Evolutionary conservation across 108 stramenopile genomes (phyloP), one percentile per base, ranked within the genome.

Genomic region (Skeletonema costatum): DNA sequence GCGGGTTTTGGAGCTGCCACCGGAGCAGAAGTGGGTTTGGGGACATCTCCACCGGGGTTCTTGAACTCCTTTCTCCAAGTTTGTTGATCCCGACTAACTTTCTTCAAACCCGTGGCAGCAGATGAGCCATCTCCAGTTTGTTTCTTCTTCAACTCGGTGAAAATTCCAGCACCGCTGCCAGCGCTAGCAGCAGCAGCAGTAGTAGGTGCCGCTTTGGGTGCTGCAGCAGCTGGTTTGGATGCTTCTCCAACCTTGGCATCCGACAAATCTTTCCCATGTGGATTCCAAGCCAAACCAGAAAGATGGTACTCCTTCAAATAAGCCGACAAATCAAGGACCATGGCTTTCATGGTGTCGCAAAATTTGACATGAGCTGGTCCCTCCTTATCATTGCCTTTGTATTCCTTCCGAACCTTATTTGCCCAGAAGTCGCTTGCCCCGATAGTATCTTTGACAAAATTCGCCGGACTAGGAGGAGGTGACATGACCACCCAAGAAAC

Each of bases 11-110:
- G 4, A 32, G 33, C 32, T 17, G 71, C 68, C 59, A 25, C 62
- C 2, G 70, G 48, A 60, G 35, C 36, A 33, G 73, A 21, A 21
- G 75, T 17, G 16, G 62, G 65, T 32, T 75, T 32, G 1, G 83
- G 41, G 2, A 51, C 81, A n/a, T 68, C 74, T 2, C 63, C 90
- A 46, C 74, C 88, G 7, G 74, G 53, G 39, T 83, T 73, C 77
- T 93, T 88, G 90, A 87, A 98, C 74, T 97, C 98, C 83, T 94
- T 90, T 33, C 96, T 81, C 96, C 96, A 98, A 16, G 98, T 98
- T 83, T 98, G 96, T 85, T 92, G 90, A 68, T 98, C 98, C 76
- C 88, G 91, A 29, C 92, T 87, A 65, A 98, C 98, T 78, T 96
- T 94, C 73, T 90, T 92, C 31, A 99, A 83, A 19, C 98, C 98